Conservation (phyloP, 2,329 filamentous ascomycete species). For the Aspergillus thermomutatus region DNA sequence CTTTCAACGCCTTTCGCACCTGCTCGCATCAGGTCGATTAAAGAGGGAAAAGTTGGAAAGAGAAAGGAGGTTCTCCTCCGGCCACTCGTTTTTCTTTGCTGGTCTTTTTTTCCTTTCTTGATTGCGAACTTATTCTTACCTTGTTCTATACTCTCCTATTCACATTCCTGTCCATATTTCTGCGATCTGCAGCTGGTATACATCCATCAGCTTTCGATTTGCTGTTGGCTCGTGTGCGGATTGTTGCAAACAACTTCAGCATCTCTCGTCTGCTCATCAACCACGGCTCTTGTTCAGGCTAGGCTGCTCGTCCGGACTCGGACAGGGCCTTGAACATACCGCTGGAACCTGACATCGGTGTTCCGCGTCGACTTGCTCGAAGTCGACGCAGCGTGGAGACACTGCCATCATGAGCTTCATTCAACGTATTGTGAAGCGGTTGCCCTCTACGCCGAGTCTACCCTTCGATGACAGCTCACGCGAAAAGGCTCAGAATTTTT, state of each 20-base stretch:
- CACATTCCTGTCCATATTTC: constrained; percentile 2
- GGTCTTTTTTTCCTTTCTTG: constrained; percentile 23
- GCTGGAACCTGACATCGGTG: constrained; percentile 9
- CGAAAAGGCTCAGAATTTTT: constrained; percentile 41
- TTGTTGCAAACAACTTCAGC: constrained; percentile 1
- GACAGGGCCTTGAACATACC: constrained; percentile 6
- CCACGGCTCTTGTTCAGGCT: background rate
- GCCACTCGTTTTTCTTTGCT: constrained; percentile 36
- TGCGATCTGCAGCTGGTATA: constrained; percentile 2
- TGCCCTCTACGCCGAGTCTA: constrained; percentile 46
- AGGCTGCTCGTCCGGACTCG: background rate
- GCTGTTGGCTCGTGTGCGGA: constrained; percentile 14
- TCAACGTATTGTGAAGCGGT: constrained; percentile 51
- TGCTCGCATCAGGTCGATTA: constrained; percentile 29
- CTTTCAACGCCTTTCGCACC: constrained; percentile 26
- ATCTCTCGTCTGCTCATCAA: background rate
- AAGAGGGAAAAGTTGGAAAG: constrained; percentile 30
- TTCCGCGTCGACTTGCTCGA: constrained; percentile 3
- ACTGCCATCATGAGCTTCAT: constrained; percentile 50
- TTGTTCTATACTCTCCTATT: constrained; percentile 5
- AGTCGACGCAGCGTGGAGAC: constrained; percentile 22
- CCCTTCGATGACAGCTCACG: constrained; percentile 46
- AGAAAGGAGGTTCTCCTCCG: constrained; percentile 43
- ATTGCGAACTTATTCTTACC: constrained; percentile 17
- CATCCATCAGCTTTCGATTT: constrained; percentile 3